phyloP scores from a whole-genome alignment of 768 basidiomycete species.

The Collybiopsis luxurians region DNA sequence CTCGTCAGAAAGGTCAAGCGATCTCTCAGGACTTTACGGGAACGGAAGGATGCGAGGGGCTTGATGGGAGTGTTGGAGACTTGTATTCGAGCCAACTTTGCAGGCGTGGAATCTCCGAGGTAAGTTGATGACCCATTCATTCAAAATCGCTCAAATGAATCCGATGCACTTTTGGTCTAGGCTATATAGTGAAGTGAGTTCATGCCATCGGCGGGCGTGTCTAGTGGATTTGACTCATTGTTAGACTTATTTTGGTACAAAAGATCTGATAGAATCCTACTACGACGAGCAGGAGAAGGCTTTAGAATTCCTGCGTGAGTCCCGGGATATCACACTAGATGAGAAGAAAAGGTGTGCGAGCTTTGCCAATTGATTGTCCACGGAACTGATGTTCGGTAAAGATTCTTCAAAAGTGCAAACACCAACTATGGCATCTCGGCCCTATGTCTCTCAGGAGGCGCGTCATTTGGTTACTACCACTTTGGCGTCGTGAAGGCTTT shows the following conservation, averaged over 20 bases:
- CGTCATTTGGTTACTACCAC: conserved; percentile 92
- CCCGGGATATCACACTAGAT: conserved; percentile 70
- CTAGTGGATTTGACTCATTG: conserved; percentile 8
- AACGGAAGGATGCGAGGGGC: conserved; percentile 78
- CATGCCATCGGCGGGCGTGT: conserved; percentile 4
- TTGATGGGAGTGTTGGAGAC: conserved; percentile 89
- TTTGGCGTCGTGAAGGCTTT: conserved; percentile 92
- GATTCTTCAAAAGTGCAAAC: conserved; percentile 85
- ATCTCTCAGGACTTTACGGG: conserved; percentile 68
- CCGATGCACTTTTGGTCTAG: too few relatives aligned
- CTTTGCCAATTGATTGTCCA: too few relatives aligned
- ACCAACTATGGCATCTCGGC: conserved; percentile 89
- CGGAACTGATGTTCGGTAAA: background rate
- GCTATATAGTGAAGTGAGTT: conserved; percentile 87
- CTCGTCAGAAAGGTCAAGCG: conserved; percentile 79
- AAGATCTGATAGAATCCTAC: conserved; percentile 85
- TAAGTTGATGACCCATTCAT: conserved; percentile 20
- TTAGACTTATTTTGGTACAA: conserved; percentile 91
- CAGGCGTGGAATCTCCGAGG: conserved; percentile 85
- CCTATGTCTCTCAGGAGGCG: conserved; percentile 94
- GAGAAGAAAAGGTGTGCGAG: conserved; percentile 73
- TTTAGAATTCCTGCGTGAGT: conserved; percentile 72
- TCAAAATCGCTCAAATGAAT: background rate
- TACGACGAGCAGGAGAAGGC: conserved; percentile 75
- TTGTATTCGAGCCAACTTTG: conserved; percentile 90